These are phyloP conservation scores for Ramaria rubella DNA, from an alignment of 768 basidiomycete species.

Conservation along the genomic window DNA sequence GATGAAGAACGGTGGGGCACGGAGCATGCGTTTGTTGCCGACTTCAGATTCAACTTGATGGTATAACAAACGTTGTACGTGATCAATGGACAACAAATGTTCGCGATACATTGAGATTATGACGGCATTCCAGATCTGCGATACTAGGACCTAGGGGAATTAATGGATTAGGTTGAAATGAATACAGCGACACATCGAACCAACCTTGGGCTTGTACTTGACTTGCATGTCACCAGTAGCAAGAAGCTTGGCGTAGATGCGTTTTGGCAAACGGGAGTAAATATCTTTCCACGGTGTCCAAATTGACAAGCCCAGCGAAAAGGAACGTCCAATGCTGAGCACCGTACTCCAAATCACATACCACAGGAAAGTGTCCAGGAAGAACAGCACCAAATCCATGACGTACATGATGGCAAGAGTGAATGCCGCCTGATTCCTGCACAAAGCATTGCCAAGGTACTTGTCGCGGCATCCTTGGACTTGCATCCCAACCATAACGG, in stretches of 20 bases:
- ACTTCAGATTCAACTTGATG: constrained; percentile 91
- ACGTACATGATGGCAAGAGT: constrained; percentile 97
- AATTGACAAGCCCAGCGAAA: constrained; percentile 88
- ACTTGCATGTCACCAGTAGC: constrained; percentile 98
- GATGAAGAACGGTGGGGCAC: constrained; percentile 97
- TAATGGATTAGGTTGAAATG: not conserved
- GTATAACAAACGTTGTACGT: constrained; percentile 94
- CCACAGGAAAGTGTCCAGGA: constrained; percentile 99
- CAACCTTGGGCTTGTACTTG: constrained; percentile 97
- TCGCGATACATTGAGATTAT: constrained; percentile 99
- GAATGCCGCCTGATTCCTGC: constrained; percentile 90
- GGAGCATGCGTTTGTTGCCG: constrained; percentile 79
- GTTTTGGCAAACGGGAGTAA: constrained; percentile 90
- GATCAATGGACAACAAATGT: constrained; percentile 94
- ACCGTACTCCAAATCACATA: constrained; percentile 99
- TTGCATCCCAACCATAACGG: constrained; percentile 93
- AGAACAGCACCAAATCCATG: constrained; percentile 97
- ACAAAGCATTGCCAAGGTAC: constrained; percentile 72
- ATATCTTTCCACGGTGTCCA: constrained; percentile 99
- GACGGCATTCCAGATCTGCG: constrained; percentile 98
- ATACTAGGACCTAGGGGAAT: constrained; percentile 68
- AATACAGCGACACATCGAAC: constrained; percentile 8
- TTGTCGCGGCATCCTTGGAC: constrained; percentile 87
- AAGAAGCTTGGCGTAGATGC: constrained; percentile 95
- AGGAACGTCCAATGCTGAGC: constrained; percentile 86